These are phyloP conservation scores for Pythium monospermum DNA, from an alignment of 352 stramenopile genomes.

Conservation along the genomic window DNA sequence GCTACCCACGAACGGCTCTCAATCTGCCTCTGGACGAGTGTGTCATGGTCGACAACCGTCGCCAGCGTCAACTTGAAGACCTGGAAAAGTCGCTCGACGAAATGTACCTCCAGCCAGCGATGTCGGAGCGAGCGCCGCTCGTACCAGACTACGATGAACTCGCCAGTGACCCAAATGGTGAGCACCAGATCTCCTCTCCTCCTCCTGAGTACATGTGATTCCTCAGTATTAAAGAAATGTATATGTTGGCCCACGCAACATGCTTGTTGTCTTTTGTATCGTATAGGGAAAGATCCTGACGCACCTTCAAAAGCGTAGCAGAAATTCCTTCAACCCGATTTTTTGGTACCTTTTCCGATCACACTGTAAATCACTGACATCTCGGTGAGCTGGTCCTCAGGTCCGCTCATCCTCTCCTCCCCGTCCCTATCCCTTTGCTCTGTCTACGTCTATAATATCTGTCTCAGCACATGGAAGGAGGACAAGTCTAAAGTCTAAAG, in stretches of 20 bases:
- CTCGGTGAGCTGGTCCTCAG: no score
- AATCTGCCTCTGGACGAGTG: constrained; percentile 77
- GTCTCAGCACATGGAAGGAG: no score
- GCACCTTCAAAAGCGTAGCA: no score
- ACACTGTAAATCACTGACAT: no score
- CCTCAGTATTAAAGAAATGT: not conserved
- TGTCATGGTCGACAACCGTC: constrained; percentile 60
- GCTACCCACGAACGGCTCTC: constrained; percentile 59
- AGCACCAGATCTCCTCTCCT: constrained; percentile 63
- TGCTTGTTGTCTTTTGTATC: not conserved
- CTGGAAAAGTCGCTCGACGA: constrained; percentile 56
- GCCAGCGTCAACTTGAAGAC: constrained; percentile 44
- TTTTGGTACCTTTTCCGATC: no score
- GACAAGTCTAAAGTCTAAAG: no score
- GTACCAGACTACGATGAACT: constrained; percentile 75
- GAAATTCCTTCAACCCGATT: no score
- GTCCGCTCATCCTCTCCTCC: no score
- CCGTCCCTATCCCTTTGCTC: no score
- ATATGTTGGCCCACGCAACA: not conserved
- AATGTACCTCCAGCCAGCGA: constrained; percentile 62
- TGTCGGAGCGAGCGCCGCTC: constrained; percentile 56
- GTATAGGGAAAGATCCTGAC: no score
- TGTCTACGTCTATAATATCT: no score
- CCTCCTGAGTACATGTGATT: constrained; percentile 47
- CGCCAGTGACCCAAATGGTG: constrained; percentile 52